Base-by-base conservation (phyloP, 495 filamentous ascomycete species). In the Hamigera avellanea region DNA sequence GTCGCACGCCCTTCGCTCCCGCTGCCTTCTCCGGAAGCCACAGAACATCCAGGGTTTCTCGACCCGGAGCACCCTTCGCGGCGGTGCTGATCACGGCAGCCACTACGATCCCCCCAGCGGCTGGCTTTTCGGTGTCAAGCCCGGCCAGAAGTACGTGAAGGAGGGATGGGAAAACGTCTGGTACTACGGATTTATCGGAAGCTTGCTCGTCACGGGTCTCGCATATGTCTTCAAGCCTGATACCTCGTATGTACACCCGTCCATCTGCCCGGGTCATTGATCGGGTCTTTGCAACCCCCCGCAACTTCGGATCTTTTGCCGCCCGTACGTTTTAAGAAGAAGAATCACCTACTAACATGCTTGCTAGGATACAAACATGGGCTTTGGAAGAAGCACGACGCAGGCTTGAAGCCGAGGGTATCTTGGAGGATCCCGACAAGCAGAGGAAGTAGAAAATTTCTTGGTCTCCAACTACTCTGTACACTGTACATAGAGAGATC, bases 191-290 rank as follows among this genome's bases (percentile, higher is more conserved):
- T 93, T 94, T 57, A 84, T 76, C 60, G 91, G 87, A n/a, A 81
- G 78, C 48, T 56, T 95, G 39, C 57, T 70, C 10, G 64, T 86
- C 29, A 80, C 78, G 23, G 75, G 72, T 37, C 70, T 96, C 23
- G 86, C 77, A 46, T 94, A 95, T 70, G 83, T 84, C 35, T 96
- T 86, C 54, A 98, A 98, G 76, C 91, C 91, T 16, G 91, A 98
- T 70, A 96, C 88, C 34, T 93, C 84, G 91, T 98, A 71, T 63
- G 89, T 84, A 28, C 10, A 37, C 35, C 36, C 21, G 42, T 48
- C 30, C 33, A 31, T 19, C 36, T 36, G 2, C 19, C 15, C 12
- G 10, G 3, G 16, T 17, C 6, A n/a, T 23, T 23, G 21, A 23
- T 9, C 21, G 21, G 9, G 4, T 23, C 5, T 9, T 4, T 23